Evolutionary conservation across 352 stramenopile species (phyloP).

Genomic region (Pythium utonaiense): DNA sequence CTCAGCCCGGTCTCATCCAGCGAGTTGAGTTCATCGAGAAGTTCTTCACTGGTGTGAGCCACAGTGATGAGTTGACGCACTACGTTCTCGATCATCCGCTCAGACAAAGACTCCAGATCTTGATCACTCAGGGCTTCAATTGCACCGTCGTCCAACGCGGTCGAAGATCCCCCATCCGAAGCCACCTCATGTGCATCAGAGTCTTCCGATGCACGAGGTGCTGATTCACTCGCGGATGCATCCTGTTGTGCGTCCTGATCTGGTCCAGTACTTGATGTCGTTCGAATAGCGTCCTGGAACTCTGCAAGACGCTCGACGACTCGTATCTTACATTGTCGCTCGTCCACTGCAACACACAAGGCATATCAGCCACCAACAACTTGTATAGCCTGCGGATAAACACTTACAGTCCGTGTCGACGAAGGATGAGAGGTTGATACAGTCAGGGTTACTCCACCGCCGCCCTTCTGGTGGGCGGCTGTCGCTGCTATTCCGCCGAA

Average conservation of each 20-base stretch:
- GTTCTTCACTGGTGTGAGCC: conserved; percentile 71
- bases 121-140: conserved; percentile 79
- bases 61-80: conserved; percentile 78
- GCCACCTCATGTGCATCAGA: background rate
- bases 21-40: conserved; percentile 85
- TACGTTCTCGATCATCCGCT: conserved; percentile 80
- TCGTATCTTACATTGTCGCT: conserved; percentile 86
- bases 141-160: conserved; percentile 50
- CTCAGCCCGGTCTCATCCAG: conserved; percentile 84
- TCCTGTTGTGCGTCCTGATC: background rate
- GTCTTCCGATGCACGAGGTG: background rate
- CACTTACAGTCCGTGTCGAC: conserved; percentile 63
- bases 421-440: conserved; percentile 55
- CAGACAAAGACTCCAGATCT: conserved; percentile 72
- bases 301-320: conserved; percentile 81
- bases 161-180: background rate
- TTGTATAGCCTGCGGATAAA: no score
- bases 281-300: conserved; percentile 77
- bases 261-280: conserved; percentile 26
- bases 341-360: conserved; percentile 49
- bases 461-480: conserved; percentile 4
- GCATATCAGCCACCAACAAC: background rate
- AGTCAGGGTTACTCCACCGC: conserved; percentile 21
- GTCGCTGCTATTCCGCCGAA: conserved; percentile 10
- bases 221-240: background rate